Evolutionary conservation across 108 stramenopile genomes (phyloP).

Genomic region (Fragilaria radians): DNA sequence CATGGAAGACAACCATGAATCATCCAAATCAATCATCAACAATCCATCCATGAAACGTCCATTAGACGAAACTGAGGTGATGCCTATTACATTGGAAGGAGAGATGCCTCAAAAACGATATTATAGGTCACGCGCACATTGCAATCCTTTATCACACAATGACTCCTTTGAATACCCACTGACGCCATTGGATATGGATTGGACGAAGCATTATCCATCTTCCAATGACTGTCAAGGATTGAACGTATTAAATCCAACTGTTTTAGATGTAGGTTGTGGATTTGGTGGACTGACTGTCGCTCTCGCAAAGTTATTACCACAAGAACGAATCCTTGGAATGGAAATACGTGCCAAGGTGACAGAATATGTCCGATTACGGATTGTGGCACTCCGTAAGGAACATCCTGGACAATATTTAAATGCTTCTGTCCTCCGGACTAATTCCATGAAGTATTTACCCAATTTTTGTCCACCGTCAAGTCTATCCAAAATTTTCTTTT

Average conservation of each 20-base stretch:
- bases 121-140: constrained; percentile 94
- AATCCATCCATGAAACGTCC: too few species aligned
- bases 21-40: too few species aligned
- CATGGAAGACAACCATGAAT: too few species aligned
- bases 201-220: constrained; percentile 85
- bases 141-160: constrained; percentile 95
- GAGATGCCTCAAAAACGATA: constrained; percentile 93
- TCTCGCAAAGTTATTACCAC: constrained; percentile 62
- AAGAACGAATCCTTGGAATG: constrained; percentile 83
- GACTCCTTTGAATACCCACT: constrained; percentile 86
- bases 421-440: constrained; percentile 78
- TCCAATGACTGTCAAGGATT: constrained; percentile 21
- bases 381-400: constrained; percentile 79
- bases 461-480: constrained; percentile 50
- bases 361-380: constrained; percentile 93
- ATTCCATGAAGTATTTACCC: constrained; percentile 89
- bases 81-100: constrained; percentile 77
- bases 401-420: constrained; percentile 74
- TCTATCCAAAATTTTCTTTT: constrained; percentile 90
- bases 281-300: constrained; percentile 94
- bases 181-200: constrained; percentile 77
- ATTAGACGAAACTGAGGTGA: constrained; percentile 1
- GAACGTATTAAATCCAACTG: constrained; percentile 24
- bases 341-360: constrained; percentile 96
- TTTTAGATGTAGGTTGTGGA: constrained; percentile 98